Percentiles rank a stretch among this genome's conserved stretches.
Evolutionary conservation across 1,284 basidiomycete species (phyloP).

Genomic region (Cryptococcus sp.): DNA sequence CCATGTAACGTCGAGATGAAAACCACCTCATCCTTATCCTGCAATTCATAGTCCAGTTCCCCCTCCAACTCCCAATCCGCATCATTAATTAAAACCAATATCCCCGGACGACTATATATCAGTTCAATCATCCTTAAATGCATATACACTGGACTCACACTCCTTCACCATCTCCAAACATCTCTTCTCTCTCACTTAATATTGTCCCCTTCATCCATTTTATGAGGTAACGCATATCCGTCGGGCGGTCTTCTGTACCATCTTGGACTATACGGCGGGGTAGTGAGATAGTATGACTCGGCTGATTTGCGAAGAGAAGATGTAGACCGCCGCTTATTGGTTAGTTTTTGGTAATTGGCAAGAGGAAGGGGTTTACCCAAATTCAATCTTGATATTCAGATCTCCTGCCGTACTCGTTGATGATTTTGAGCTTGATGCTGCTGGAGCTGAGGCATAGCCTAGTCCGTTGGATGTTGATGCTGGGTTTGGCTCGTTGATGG

Average conservation of each 20-base stretch:
- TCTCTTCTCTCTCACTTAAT: conserved; percentile 76
- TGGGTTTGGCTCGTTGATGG: neutral
- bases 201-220: conserved; percentile 72
- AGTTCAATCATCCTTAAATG: neutral
- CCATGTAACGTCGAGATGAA: conserved; percentile 97
- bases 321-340: conserved; percentile 74
- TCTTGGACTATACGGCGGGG: conserved; percentile 52
- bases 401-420: conserved; percentile 12
- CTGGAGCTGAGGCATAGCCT: conserved; percentile 17
- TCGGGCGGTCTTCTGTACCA: conserved; percentile 47
- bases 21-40: conserved; percentile 81
- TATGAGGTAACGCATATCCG: conserved; percentile 72
- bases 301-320: conserved; percentile 67
- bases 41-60: conserved; percentile 78
- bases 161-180: conserved; percentile 82
- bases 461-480: conserved; percentile 16
- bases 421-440: conserved; percentile 8
- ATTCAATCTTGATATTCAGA: conserved; percentile 42
- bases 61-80: conserved; percentile 98
- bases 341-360: neutral
- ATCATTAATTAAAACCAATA: conserved; percentile 91
- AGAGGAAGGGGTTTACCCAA: conserved; percentile 37
- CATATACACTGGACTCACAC: conserved; percentile 60
- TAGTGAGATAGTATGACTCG: conserved; percentile 59
- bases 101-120: conserved; percentile 76